Evolutionary conservation across 495 filamentous ascomycete genomes (phyloP), one percentile per base, ranked within the genome.

Genomic region (Rostrohypoxylon terebratum): DNA sequence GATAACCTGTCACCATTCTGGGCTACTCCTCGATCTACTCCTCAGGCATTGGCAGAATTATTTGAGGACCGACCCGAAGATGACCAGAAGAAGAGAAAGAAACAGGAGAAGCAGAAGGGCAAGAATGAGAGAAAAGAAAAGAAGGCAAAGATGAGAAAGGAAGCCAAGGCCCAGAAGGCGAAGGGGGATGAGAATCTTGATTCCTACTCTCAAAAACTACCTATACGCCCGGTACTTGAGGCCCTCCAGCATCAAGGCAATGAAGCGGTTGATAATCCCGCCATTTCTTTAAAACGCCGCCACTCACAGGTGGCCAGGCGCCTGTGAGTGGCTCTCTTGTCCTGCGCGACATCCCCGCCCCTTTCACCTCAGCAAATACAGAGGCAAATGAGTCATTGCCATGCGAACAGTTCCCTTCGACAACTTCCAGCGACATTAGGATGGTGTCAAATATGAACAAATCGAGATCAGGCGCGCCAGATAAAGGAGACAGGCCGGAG

Each of bases 281-380:
- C 16, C 5, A 1, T 2, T 7, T 18, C 34, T 69, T 70, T 55
- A 81, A 80, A 75, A 80, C 66, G 14, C 10, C 40, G 20, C 70
- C 77, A 66, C 80, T 80, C 76, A 75, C 77, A 77, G 65, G 73
- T 67, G 45, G 65, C 74, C 80, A 80, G 80, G 80, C 64, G 63
- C 76, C 69, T 77, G 60, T 78, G 78, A 74, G 80, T 78, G 78
- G 73, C 75, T 23, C 50, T 54, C 18, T 33, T 48, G 36, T 71
- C 75, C 77, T 80, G 78, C 68, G 69, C 59, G 36, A 28, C n/a
- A 36, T 1, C 28, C n/a, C 40, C 13, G 38, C 47, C 9, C 33
- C 47, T 4, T 34, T 11, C 21, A 6, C 34, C 13, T 33, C 48
- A 16, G 33, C n/a, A 10, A 28, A 53, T 47, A 53, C 51, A 25